Conservation (phyloP, 257 asterid species). For the Solanum lycopersicoides region DNA sequence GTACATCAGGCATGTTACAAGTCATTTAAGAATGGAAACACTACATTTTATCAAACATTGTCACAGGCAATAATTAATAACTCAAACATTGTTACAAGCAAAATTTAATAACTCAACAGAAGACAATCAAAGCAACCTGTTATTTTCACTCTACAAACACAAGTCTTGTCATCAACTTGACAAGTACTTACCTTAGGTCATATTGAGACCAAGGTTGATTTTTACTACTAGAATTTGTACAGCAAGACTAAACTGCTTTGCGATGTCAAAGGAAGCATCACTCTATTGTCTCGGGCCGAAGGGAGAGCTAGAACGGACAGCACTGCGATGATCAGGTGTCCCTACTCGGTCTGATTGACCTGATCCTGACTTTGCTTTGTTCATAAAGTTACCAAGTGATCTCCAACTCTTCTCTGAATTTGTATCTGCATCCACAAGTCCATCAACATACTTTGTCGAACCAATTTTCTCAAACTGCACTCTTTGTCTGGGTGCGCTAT, state of each 20-base stretch:
- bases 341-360: constrained; percentile 24
- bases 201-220: neutral
- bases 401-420: constrained; percentile 51
- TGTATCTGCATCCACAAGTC: constrained; percentile 48
- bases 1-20: neutral
- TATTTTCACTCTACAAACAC: constrained; percentile 3
- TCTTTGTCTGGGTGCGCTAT: constrained; percentile 92
- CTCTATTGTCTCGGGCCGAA: constrained; percentile 18
- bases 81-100: constrained; percentile 1
- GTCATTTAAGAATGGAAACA: neutral
- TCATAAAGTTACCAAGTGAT: constrained; percentile 15
- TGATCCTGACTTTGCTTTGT: constrained; percentile 8
- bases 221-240: neutral
- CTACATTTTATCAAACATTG: neutral
- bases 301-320: constrained; percentile 5
- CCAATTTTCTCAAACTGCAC: constrained; percentile 42
- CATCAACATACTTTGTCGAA: constrained; percentile 10
- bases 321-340: constrained; percentile 3
- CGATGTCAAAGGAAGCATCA: neutral
- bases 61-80: neutral
- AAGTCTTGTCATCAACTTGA: neutral
- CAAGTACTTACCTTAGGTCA: neutral
- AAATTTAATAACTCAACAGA: constrained; percentile 1
- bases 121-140: constrained; percentile 4
- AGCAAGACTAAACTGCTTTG: neutral